Percentiles rank a stretch among this genome's conserved stretches.
These are phyloP conservation scores for Tetracentron sinense DNA, from an alignment of 164 flowering plant species.

Conservation along the genomic window DNA sequence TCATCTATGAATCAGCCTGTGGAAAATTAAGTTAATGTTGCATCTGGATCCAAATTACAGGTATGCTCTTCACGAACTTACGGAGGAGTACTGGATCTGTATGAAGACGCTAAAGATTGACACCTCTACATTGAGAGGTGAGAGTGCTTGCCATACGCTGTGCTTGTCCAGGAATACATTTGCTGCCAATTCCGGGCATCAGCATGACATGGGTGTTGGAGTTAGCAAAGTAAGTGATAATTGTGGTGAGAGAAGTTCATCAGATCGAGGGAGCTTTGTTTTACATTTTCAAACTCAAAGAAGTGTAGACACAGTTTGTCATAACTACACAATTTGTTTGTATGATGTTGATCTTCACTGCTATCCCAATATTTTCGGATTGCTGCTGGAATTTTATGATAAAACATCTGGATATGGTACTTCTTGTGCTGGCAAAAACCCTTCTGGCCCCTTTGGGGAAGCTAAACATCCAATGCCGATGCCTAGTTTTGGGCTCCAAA, in stretches of 20 bases:
- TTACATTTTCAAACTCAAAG: slow-evolving; percentile 42
- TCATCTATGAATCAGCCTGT: background rate
- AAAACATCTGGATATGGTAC: slow-evolving; percentile 27
- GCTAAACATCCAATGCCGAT: slow-evolving; percentile 5
- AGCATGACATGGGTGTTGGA: slow-evolving; percentile 20
- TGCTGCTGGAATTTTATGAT: slow-evolving; percentile 42
- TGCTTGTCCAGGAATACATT: slow-evolving; percentile 38
- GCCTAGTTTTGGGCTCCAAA: slow-evolving; percentile 28
- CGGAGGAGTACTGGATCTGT: slow-evolving; percentile 29
- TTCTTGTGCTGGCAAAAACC: slow-evolving; percentile 18
- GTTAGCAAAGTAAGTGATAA: slow-evolving; percentile 9
- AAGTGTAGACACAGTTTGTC: slow-evolving; percentile 15
- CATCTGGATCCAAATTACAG: slow-evolving; percentile 34
- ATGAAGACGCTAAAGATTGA: slow-evolving; percentile 36
- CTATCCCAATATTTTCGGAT: slow-evolving; percentile 53
- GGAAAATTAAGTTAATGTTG: background rate
- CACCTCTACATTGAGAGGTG: slow-evolving; percentile 19
- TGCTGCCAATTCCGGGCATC: slow-evolving; percentile 17
- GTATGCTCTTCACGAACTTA: slow-evolving; percentile 30
- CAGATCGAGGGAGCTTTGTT: slow-evolving; percentile 39
- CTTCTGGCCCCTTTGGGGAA: slow-evolving; percentile 8
- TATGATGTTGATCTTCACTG: slow-evolving; percentile 67
- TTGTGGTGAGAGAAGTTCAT: slow-evolving; percentile 17
- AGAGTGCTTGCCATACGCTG: slow-evolving; percentile 25
- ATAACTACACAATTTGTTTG: slow-evolving; percentile 32